Evolutionary conservation across 768 basidiomycete genomes (phyloP).

Genomic region (Boletellus sp.): DNA sequence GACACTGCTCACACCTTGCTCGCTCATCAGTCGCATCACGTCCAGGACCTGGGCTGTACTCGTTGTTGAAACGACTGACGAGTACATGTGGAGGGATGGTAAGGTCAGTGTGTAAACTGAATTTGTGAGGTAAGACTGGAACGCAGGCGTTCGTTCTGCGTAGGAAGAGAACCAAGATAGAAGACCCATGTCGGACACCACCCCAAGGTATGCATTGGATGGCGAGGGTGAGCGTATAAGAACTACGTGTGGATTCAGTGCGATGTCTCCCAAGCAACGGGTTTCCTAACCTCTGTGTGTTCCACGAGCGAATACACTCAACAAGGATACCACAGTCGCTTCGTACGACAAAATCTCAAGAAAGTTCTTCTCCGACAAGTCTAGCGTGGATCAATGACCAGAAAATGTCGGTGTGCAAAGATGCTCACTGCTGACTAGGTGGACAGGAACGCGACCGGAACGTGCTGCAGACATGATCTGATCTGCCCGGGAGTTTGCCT

Average conservation of each 20-base stretch:
- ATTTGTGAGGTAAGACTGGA: conserved; percentile 43
- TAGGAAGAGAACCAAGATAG: conserved; percentile 64
- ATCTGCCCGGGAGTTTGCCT: conserved; percentile 55
- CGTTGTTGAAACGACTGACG: conserved; percentile 58
- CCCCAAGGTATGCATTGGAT: conserved; percentile 52
- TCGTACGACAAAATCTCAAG: conserved; percentile 59
- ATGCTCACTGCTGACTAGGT: conserved; percentile 72
- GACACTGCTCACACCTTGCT: conserved; percentile 79
- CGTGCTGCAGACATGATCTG: conserved; percentile 73
- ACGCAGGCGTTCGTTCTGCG: conserved; percentile 39
- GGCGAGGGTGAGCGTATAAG: conserved; percentile 50
- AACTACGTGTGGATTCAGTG: conserved; percentile 34
- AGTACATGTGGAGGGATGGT: conserved; percentile 61
- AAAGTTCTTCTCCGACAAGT: conserved; percentile 84
- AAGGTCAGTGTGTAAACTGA: conserved; percentile 54
- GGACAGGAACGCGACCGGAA: conserved; percentile 68
- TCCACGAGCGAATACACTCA: conserved; percentile 66
- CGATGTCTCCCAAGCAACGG: background rate
- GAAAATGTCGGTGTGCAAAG: background rate
- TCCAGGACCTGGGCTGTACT: conserved; percentile 65
- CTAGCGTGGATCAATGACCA: conserved; percentile 34
- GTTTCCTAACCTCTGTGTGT: conserved; percentile 58
- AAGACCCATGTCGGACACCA: conserved; percentile 73
- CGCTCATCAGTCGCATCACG: conserved; percentile 84
- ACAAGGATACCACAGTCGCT: conserved; percentile 58